Conservation (phyloP, 108 stramenopile genomes). For the Stephanodiscus minutulus region DNA sequence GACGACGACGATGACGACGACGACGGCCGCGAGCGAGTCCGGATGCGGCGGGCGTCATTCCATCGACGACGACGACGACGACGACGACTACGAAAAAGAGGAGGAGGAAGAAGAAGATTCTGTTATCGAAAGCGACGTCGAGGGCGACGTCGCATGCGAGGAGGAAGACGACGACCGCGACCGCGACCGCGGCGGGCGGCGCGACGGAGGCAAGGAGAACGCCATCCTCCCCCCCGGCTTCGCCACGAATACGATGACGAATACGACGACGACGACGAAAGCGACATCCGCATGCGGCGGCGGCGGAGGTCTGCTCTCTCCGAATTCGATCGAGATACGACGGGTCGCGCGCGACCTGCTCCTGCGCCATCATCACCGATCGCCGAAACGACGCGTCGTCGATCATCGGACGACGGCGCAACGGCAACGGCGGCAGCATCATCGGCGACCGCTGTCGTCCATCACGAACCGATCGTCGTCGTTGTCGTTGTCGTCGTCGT, state of each 20-base stretch:
- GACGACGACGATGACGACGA: not conserved
- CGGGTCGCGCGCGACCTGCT: not conserved
- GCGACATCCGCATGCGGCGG: not conserved
- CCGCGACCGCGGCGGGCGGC: too few species aligned
- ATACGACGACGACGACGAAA: not conserved
- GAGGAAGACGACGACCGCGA: not conserved
- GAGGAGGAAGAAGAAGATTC: not conserved
- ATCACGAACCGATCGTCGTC: not conserved
- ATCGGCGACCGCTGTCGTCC: not conserved
- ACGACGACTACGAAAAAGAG: not conserved
- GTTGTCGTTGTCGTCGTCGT: not conserved
- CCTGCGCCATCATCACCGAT: not conserved
- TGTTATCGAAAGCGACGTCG: not conserved
- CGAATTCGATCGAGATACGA: constrained; percentile 1
- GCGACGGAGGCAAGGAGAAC: not conserved
- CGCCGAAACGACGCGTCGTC: not conserved
- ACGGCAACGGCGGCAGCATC: not conserved
- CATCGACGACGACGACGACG: not conserved
- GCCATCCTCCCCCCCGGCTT: not conserved
- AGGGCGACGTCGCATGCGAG: not conserved
- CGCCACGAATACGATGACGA: too few species aligned
- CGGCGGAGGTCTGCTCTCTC: not conserved
- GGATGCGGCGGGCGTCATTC: not conserved
- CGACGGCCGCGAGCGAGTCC: not conserved
- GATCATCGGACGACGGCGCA: not conserved